A percentile compares a stretch with the other conserved stretches of the same genome.
Conservation (phyloP, 306 rosid genomes). For the Oxytropis ochrocephala region DNA sequence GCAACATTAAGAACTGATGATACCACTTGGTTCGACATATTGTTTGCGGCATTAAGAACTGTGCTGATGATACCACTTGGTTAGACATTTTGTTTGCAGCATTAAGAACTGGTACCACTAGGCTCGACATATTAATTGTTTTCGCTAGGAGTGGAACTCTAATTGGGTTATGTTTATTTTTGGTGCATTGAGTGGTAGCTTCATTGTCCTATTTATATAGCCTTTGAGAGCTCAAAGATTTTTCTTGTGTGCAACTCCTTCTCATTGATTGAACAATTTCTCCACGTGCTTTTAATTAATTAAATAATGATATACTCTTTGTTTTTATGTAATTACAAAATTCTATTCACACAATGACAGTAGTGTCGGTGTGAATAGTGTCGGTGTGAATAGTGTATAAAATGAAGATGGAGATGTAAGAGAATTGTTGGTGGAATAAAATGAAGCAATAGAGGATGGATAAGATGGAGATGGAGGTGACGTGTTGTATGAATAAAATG, state of each 20-base stretch:
- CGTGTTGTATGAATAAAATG: too few species aligned
- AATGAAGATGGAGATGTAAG: too few species aligned
- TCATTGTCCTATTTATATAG: slow-evolving; percentile 12
- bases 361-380: too few species aligned
- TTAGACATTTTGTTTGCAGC: too few species aligned
- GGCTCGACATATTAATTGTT: slow-evolving; percentile 14
- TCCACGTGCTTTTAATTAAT: neutral
- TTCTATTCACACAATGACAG: too few species aligned
- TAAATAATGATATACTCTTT: too few species aligned
- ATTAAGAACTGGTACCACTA: neutral
- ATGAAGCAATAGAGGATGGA: too few species aligned
- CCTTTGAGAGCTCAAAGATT: neutral
- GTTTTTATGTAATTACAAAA: too few species aligned
- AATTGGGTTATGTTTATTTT: neutral
- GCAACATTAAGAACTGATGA: neutral
- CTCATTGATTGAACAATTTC: neutral
- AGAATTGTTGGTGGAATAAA: too few species aligned
- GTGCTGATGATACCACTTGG: too few species aligned
- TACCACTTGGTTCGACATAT: slow-evolving; percentile 4
- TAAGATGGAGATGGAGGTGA: too few species aligned
- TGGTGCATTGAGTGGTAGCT: neutral
- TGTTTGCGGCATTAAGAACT: neutral
- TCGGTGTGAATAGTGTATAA: too few species aligned
- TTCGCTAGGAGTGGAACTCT: neutral
- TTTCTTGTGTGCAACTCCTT: neutral